Evolutionary conservation across 2,329 filamentous ascomycete species (phyloP), one percentile per base, ranked within the genome.

Genomic region (Teratosphaeriaceae sp.): DNA sequence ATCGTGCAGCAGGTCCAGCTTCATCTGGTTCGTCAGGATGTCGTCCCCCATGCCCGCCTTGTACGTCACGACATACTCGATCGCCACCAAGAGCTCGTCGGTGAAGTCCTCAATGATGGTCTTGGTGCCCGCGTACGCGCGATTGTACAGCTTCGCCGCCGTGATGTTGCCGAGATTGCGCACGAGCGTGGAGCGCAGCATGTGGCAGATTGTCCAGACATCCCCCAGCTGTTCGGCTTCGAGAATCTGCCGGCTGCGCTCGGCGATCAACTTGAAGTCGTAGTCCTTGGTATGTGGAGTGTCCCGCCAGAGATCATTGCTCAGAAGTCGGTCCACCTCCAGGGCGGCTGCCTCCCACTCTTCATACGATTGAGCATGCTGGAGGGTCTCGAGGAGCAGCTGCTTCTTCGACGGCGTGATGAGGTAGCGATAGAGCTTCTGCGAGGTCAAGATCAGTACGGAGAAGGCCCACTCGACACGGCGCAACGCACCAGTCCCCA

Each of bases 101-200:
- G 94, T 82, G 59, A 96, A 96, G 63, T 94, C 85, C 59, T 95
- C 88, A 48, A 96, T 94, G 37, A 95, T 69, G 41, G 85, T 78
- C 62, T 96, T 96, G 1, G 89, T 95, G 13, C 89, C 89, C 1
- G 85, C 84, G 60, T 92, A 92, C 11, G 87, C 84, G 45, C 83
- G 78, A 56, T 89, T 89, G 68, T 88, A 96, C 1, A 96, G 72
- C 49, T 81, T 81, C 2, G 86, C 80, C 1, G 83, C 78, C 1
- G 86, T 87, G 54, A 96, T 94, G 61, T 94, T 94, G 45, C 88
- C 89, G n/a, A 94, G 71, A 57, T 96, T 95, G 26, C 89, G 80
- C 22, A 94, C 72, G 26, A 79, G 65, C 9, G 77, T 88, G 12
- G 86, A 88, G 20, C 88, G 82, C 29, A 95, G 73, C 15, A 94